Evolutionary conservation across 2,329 filamentous ascomycete species (phyloP).

Genomic region (Teratosphaeriaceae sp.): DNA sequence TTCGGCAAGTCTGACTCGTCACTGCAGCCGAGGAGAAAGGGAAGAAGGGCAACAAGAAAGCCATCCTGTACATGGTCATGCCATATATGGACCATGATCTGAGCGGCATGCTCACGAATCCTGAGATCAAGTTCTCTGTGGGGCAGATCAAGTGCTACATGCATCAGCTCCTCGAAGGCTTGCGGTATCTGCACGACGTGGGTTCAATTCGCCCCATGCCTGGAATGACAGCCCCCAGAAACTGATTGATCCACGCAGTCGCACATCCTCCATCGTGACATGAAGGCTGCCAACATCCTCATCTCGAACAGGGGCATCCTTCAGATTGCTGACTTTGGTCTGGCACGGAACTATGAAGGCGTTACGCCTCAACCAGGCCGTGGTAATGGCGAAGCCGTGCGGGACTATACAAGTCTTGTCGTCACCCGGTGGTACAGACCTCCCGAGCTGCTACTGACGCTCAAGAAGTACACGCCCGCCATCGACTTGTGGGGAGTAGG

Average conservation of each 20-base stretch:
- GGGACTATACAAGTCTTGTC: slow-evolving; percentile 94
- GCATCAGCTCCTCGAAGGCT: slow-evolving; percentile 82
- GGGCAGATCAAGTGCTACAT: slow-evolving; percentile 98
- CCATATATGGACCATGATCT: slow-evolving; percentile 99
- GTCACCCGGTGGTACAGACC: slow-evolving; percentile 97
- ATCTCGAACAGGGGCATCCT: slow-evolving; percentile 92
- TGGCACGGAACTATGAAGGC: slow-evolving; percentile 90
- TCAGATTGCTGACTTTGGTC: slow-evolving; percentile 94
- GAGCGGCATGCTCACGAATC: slow-evolving; percentile 94
- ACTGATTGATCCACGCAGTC: slow-evolving; percentile 21
- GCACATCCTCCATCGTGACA: slow-evolving; percentile 87
- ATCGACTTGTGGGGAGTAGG: slow-evolving; percentile 99
- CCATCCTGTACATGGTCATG: slow-evolving; percentile 96
- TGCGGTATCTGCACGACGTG: slow-evolving; percentile 80
- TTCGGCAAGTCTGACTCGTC: too few species aligned
- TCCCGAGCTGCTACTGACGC: slow-evolving; percentile 80
- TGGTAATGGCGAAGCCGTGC: slow-evolving; percentile 74
- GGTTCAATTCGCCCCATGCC: slow-evolving; percentile 15
- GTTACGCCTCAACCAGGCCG: slow-evolving; percentile 66
- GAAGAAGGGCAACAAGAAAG: slow-evolving; percentile 48
- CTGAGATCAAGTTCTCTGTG: slow-evolving; percentile 76
- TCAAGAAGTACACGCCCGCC: slow-evolving; percentile 89
- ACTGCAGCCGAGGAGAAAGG: slow-evolving; percentile 24
- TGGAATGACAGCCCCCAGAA: neutral
- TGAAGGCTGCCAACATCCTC: slow-evolving; percentile 96